Conservation (phyloP, 176 grass and related monocot species). For the Avena insularis region DNA sequence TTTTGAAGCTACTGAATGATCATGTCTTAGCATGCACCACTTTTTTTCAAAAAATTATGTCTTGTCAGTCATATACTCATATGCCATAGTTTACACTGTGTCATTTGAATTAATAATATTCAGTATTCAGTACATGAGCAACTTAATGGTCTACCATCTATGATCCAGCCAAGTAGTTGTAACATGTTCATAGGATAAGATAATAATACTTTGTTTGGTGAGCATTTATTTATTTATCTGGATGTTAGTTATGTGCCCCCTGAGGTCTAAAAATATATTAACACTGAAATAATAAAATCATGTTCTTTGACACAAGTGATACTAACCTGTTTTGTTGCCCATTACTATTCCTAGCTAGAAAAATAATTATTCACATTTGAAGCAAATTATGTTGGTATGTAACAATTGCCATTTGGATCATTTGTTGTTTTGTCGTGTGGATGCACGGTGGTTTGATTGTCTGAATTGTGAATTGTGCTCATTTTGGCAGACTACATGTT, state of each 20-base stretch:
- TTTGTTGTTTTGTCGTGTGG: not conserved
- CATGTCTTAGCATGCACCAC: not conserved
- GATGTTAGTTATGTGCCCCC: not conserved
- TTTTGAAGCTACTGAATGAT: not conserved
- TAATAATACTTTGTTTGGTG: not conserved
- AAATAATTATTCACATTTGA: not conserved
- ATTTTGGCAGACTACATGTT: conserved; percentile 14
- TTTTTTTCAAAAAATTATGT: not conserved
- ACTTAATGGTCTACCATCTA: conserved; percentile 3
- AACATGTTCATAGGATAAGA: not conserved
- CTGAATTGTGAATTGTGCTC: conserved; percentile 21
- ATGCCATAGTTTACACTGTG: not conserved
- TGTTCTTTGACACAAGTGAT: not conserved
- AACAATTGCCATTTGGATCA: not conserved
- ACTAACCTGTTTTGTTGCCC: not conserved
- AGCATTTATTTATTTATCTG: not conserved
- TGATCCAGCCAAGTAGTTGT: not conserved
- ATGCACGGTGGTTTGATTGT: conserved; percentile 2
- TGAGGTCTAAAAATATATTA: not conserved
- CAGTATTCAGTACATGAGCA: not conserved
- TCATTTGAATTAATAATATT: not conserved
- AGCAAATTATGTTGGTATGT: not conserved
- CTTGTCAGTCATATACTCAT: not conserved
- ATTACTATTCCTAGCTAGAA: conserved; percentile 7
- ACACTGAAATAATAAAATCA: not conserved